These are phyloP conservation scores for Iberis amara DNA, from an alignment of 441 rosid species.

Conservation along the genomic window DNA sequence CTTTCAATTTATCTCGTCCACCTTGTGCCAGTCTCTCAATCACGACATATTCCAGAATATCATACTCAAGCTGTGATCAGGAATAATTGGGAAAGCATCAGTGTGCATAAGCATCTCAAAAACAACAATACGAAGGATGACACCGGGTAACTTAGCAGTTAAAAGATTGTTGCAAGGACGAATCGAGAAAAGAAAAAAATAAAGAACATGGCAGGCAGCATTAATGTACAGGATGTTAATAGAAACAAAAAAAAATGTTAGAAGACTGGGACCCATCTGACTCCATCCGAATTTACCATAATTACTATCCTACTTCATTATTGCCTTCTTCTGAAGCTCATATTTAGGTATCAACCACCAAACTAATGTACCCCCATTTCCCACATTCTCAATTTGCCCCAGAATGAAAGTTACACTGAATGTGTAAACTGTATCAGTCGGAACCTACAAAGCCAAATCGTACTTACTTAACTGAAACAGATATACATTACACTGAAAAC, in stretches of 20 bases:
- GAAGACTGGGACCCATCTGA: slow-evolving; percentile 7
- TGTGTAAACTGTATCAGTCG: slow-evolving; percentile 9
- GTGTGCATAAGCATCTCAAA: slow-evolving; percentile 21
- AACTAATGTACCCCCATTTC: slow-evolving; percentile 12
- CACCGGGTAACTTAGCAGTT: slow-evolving; percentile 17
- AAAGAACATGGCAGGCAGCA: background rate
- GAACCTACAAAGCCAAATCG: slow-evolving; percentile 13
- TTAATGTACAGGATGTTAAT: background rate
- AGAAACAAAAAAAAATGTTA: background rate
- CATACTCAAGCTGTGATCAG: slow-evolving; percentile 87
- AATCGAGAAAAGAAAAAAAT: slow-evolving; percentile 9
- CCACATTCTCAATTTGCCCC: slow-evolving; percentile 12
- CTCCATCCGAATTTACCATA: slow-evolving; percentile 15
- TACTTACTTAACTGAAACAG: background rate
- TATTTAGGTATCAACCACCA: slow-evolving; percentile 4
- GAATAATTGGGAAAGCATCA: slow-evolving; percentile 20
- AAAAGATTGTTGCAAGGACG: slow-evolving; percentile 16
- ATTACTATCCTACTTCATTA: background rate
- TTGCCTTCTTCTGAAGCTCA: slow-evolving; percentile 4
- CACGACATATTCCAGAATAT: slow-evolving; percentile 95
- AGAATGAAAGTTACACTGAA: slow-evolving; percentile 18
- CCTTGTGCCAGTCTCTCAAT: slow-evolving; percentile 94
- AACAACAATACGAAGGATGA: slow-evolving; percentile 14
- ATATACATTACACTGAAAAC: slow-evolving; percentile 17
- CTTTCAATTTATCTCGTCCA: slow-evolving; percentile 97